A percentile compares a stretch with the other conserved stretches of the same genome.
Conservation (phyloP, 2,329 filamentous ascomycete genomes). For the Talaromyces sp. region DNA sequence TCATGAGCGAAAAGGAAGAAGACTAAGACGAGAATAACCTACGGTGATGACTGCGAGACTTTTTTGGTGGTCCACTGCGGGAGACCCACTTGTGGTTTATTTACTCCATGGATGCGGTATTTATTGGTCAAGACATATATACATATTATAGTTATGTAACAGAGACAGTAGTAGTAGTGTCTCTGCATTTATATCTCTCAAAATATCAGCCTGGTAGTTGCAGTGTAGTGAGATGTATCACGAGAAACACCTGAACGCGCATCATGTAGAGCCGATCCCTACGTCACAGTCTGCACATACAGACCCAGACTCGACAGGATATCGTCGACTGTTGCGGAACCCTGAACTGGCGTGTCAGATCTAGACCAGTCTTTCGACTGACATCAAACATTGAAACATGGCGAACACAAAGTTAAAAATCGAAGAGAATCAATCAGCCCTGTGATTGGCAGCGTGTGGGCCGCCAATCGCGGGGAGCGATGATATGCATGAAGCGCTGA, state of each 20-base stretch:
- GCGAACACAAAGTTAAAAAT: neutral
- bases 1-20: conserved; percentile 24
- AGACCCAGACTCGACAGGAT: neutral
- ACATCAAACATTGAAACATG: neutral
- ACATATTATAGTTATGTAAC: too few relatives aligned
- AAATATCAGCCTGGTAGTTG: neutral
- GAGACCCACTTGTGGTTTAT: neutral
- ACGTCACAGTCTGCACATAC: neutral
- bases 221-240: neutral
- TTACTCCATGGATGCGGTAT: too few relatives aligned
- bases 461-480: conserved; percentile 6
- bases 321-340: neutral
- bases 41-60: neutral
- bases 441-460: neutral
- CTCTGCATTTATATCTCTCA: too few relatives aligned
- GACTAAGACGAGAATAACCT: too few relatives aligned
- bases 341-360: neutral
- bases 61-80: neutral
- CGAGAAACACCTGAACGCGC: neutral
- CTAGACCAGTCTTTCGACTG: neutral
- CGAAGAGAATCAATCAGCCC: neutral
- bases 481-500: neutral
- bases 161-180: too few relatives aligned
- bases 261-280: neutral
- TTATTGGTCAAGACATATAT: too few relatives aligned